phyloP scores from a whole-genome alignment of 2,329 filamentous ascomycete species.

The Neofusicoccum cordaticola region DNA sequence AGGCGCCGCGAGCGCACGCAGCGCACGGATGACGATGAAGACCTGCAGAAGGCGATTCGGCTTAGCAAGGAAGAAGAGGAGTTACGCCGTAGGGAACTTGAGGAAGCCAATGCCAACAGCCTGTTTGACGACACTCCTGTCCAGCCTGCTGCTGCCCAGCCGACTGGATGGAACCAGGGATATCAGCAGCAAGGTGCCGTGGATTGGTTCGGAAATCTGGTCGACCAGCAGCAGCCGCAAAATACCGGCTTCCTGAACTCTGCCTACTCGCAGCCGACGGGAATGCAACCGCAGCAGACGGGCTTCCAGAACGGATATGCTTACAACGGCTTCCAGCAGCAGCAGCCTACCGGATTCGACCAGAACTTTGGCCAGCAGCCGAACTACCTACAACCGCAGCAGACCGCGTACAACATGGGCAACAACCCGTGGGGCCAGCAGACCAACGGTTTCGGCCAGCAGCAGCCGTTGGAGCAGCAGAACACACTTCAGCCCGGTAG shows the following conservation, averaged over 20 bases:
- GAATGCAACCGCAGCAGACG: slow-evolving; percentile 61
- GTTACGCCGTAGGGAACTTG: slow-evolving; percentile 76
- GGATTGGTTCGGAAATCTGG: slow-evolving; percentile 95
- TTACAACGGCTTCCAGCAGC: slow-evolving; percentile 51
- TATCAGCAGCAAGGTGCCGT: slow-evolving; percentile 96
- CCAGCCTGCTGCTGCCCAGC: slow-evolving; percentile 67
- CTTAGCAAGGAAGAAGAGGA: slow-evolving; percentile 95
- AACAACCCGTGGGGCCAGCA: slow-evolving; percentile 40
- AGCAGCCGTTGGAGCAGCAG: slow-evolving; percentile 56
- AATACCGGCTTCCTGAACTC: slow-evolving; percentile 66
- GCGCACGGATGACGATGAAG: slow-evolving; percentile 64
- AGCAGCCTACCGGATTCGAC: slow-evolving; percentile 69
- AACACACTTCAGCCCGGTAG: slow-evolving; percentile 70
- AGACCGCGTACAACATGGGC: slow-evolving; percentile 53
- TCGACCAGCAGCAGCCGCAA: slow-evolving; percentile 68
- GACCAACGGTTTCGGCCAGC: slow-evolving; percentile 38
- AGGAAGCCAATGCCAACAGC: slow-evolving; percentile 77
- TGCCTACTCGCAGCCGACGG: slow-evolving; percentile 73
- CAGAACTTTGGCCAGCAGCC: slow-evolving; percentile 42
- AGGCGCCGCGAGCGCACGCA: slow-evolving; percentile 61
- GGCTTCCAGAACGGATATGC: slow-evolving; percentile 66
- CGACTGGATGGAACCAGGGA: slow-evolving; percentile 90
- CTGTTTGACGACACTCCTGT: slow-evolving; percentile 80
- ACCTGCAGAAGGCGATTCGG: slow-evolving; percentile 90
- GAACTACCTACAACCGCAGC: slow-evolving; percentile 53